Conservation (phyloP, 176 grass and related monocot genomes). For the Carex pumila region DNA sequence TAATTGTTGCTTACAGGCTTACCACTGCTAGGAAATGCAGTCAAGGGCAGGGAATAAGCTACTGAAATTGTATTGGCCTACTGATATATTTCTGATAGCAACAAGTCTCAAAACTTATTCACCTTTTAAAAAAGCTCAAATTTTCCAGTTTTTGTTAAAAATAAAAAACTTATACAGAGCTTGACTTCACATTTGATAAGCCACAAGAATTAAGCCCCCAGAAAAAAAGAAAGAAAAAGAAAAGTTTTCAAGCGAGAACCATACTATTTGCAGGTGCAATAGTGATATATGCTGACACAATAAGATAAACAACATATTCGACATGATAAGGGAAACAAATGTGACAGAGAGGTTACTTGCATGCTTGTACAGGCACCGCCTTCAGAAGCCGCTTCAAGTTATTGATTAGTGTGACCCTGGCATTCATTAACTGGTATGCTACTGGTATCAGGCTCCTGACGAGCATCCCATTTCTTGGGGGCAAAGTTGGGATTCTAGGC, state of each 20-base stretch:
- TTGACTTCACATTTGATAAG: not conserved
- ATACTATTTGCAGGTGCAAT: not conserved
- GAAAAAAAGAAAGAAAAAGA: not conserved
- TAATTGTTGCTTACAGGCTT: not conserved
- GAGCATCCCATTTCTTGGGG: slow-evolving; percentile 87
- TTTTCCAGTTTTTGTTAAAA: not conserved
- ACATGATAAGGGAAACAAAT: not conserved
- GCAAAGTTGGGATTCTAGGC: slow-evolving; percentile 41
- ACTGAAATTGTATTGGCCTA: not conserved
- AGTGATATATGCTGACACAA: not conserved
- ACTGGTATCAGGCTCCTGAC: slow-evolving; percentile 75
- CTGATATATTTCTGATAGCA: not conserved
- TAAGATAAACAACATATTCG: not conserved
- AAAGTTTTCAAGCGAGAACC: not conserved
- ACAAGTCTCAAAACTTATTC: not conserved
- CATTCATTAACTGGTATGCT: slow-evolving; percentile 80
- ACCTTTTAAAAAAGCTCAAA: not conserved
- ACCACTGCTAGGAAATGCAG: not conserved
- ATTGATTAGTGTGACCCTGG: slow-evolving; percentile 81
- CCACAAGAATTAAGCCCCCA: not conserved
- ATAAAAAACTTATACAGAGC: not conserved
- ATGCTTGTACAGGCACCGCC: slow-evolving; percentile 70
- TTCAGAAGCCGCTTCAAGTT: slow-evolving; percentile 93
- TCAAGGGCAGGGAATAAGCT: not conserved
- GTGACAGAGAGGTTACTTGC: slow-evolving; percentile 61